Percentiles rank a stretch among this genome's conserved stretches.
Evolutionary conservation across 2,329 filamentous ascomycete species (phyloP).

Genomic region (Pseudogymnoascus sp.): DNA sequence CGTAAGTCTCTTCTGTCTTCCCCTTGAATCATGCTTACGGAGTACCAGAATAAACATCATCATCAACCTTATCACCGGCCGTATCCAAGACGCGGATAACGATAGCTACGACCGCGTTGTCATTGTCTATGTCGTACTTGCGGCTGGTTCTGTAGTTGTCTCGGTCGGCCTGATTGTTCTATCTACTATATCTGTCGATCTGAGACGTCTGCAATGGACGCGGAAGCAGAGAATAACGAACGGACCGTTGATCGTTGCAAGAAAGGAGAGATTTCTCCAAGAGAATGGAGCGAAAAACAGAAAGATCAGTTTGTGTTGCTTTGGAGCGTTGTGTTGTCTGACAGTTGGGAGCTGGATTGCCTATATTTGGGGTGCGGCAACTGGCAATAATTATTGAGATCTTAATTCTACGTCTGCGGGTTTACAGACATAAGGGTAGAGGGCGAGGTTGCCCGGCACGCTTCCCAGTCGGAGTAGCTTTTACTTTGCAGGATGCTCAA

Average conservation of each 20-base stretch:
- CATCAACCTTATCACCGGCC: slow-evolving; percentile 47
- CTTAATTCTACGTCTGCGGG: background rate
- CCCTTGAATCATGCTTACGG: background rate
- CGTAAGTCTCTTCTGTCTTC: slow-evolving; percentile 25
- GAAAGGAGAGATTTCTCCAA: slow-evolving; percentile 35
- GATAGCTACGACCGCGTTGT: slow-evolving; percentile 48
- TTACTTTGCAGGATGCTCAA: background rate
- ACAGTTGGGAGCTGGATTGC: slow-evolving; percentile 45
- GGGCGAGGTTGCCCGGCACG: background rate
- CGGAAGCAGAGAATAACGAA: slow-evolving; percentile 41
- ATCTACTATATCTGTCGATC: slow-evolving; percentile 33
- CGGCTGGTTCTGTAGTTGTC: slow-evolving; percentile 40
- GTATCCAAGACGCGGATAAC: slow-evolving; percentile 48
- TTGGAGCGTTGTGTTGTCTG: slow-evolving; percentile 36
- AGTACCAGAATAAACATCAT: slow-evolving; percentile 48
- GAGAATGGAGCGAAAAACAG: slow-evolving; percentile 31
- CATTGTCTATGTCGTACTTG: slow-evolving; percentile 46
- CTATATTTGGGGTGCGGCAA: slow-evolving; percentile 54
- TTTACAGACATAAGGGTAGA: background rate
- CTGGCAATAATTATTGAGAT: slow-evolving; percentile 35
- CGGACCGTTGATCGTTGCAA: slow-evolving; percentile 35
- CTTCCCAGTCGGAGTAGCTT: background rate
- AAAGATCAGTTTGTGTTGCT: slow-evolving; percentile 35
- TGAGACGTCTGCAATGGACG: slow-evolving; percentile 49
- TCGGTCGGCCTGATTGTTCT: slow-evolving; percentile 32